phyloP scores from a whole-genome alignment of 768 basidiomycete genomes.

The Lentinus brumalis region DNA sequence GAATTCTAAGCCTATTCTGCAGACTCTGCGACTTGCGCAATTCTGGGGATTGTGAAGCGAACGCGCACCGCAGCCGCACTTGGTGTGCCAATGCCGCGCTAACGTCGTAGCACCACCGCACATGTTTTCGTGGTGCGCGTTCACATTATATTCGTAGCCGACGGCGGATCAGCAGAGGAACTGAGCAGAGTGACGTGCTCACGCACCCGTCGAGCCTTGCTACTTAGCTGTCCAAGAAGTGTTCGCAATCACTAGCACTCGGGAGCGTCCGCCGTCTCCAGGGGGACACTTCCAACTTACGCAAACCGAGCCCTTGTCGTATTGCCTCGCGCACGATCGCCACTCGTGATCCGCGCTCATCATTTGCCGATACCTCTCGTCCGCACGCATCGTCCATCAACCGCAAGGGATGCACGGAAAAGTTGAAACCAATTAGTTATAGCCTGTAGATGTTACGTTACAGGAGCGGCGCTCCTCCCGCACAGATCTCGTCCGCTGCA shows the following conservation, averaged over 20 bases:
- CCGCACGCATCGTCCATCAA: background rate
- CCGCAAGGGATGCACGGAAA: background rate
- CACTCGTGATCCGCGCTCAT: too few species aligned
- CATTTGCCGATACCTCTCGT: too few species aligned
- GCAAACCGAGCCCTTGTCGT: background rate
- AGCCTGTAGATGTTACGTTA: slow-evolving; percentile 18
- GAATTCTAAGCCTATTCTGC: background rate
- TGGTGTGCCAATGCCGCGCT: background rate
- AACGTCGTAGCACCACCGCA: background rate
- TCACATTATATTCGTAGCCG: background rate
- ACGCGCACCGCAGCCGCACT: too few species aligned
- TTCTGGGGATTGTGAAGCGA: too few species aligned
- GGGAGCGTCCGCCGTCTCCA: background rate
- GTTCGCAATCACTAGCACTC: too few species aligned
- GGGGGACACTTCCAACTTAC: background rate
- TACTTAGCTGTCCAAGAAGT: background rate
- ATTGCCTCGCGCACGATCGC: too few species aligned
- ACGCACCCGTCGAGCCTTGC: background rate
- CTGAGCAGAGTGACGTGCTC: slow-evolving; percentile 6
- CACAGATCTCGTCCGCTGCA: background rate
- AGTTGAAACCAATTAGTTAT: background rate
- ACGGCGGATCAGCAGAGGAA: slow-evolving; percentile 6
- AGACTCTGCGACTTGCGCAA: too few species aligned
- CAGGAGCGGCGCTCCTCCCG: background rate
- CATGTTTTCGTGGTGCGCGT: background rate